Evolutionary conservation across 441 rosid species (phyloP), one percentile per base, ranked within the genome.

Genomic region (Erysimum pusillum): DNA sequence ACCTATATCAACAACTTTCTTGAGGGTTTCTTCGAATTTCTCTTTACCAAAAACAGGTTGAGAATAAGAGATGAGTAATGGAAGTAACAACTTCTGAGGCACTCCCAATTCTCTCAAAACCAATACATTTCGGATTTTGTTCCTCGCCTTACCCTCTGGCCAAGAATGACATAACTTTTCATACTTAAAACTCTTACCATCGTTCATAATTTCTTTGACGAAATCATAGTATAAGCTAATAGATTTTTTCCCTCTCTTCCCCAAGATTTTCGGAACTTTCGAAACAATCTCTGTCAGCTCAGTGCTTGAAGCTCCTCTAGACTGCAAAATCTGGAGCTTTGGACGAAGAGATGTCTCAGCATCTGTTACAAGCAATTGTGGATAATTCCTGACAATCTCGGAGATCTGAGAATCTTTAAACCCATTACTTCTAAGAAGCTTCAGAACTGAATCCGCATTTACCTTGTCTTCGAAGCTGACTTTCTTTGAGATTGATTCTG

Each of bases 241-340:
- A 61, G 75, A 20, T 22, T 44, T 60, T 11, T 65, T 63, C 2
- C 36, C 7, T 69, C 18, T 69, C 75, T 69, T 76, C 5, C 11
- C 70, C 59, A 76, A 44, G 10, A 69, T 42, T 17, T 28, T 62
- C 0, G 79, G 75, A 52, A 62, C 79, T 34, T 45, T 44, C 3
- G 79, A 13, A 52, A 81, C 63, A 9, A 77, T 54, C 44, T 65
- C 67, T 1, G 57, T 66, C 10, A 83, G 41, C n/a, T 74, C 83
- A 13, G 73, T 36, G 22, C 32, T 71, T 34, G 83, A 65, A 39
- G 76, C 59, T 28, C 85, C 86, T 36, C 62, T 71, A 2, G 79
- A 79, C 54, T n/a, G 36, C 6, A 85, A 14, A 69, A 78, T 48
- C 66, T 81, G 82, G 18, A 85, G 75, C 77, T 85, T 83, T 32